Percentiles rank a stretch among this genome's conserved stretches.
phyloP scores from a whole-genome alignment of 2,329 filamentous ascomycete species.

The Penicillium sp. region DNA sequence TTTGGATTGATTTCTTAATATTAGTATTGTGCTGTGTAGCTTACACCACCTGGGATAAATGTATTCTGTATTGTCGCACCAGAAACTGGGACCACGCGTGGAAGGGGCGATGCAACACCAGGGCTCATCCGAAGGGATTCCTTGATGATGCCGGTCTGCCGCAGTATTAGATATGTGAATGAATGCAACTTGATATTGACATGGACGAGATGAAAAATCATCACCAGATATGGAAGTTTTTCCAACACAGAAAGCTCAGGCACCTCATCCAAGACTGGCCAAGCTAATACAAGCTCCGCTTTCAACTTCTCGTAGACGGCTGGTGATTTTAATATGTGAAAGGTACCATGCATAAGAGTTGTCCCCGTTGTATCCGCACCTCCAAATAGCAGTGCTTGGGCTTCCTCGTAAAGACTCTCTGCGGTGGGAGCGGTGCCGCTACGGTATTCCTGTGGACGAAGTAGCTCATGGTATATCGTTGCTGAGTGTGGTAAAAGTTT shows the following conservation, averaged over 20 bases:
- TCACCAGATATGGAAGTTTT: conserved; percentile 30
- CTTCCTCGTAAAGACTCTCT: conserved; percentile 42
- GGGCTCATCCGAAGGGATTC: conserved; percentile 35
- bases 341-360: conserved; percentile 33
- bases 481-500: conserved; percentile 24
- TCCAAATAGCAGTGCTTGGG: conserved; percentile 44
- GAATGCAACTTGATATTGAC: too few relatives aligned
- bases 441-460: conserved; percentile 28
- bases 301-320: conserved; percentile 18
- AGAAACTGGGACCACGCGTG: conserved; percentile 23
- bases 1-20: not conserved
- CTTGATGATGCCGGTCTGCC: conserved; percentile 34
- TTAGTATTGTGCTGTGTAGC: conserved; percentile 2
- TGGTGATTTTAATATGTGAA: conserved; percentile 24
- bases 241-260: conserved; percentile 22
- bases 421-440: conserved; percentile 28
- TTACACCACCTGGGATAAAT: conserved; percentile 22
- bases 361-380: conserved; percentile 45
- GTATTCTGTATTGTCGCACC: conserved; percentile 20
- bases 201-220: not conserved
- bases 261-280: conserved; percentile 18
- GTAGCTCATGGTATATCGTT: conserved; percentile 36
- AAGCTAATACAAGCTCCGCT: conserved; percentile 19
- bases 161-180: too few relatives aligned
- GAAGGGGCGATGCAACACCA: conserved; percentile 24